Base-by-base conservation (phyloP, 768 basidiomycete genomes). In the Leccinum pellstonianum region DNA sequence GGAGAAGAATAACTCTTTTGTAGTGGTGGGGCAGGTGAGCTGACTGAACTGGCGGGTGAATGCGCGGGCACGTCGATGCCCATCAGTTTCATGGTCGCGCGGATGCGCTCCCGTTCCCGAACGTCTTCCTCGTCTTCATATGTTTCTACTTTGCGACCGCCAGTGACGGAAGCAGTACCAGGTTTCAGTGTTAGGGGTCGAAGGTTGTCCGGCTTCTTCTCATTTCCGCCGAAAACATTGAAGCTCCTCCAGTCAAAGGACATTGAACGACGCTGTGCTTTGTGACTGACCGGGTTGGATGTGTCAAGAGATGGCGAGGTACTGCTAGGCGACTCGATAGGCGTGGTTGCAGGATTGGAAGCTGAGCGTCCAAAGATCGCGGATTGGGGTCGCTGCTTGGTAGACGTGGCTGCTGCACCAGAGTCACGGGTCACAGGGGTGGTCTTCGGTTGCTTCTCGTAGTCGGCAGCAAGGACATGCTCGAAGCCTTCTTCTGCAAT, bases 401-500 rank as follows among this genome's bases (percentile, higher is more conserved):
- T 56, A n/a, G 64, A 51, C 38, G 58, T 59, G 48, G 58, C 21
- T 10, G 55, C 31, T 21, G 47, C 9, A 51, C 46, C 69, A 51
- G 59, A 14, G 60, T 66, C 54, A 59, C 75, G 62, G 37, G 73
- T 67, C 49, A 71, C 52, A 67, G 62, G 76, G 12, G 76, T 70
- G 12, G 85, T 77, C 35, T 83, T 83, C 11, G 77, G 74, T 31
- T 82, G 77, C 60, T 84, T 83, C 52, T 91, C 90, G 66, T 91
- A 96, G 73, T 98, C 95, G 49, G 85, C 87, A n/a, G 95, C 91
- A 37, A 98, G 84, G 56, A 98, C 91, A 67, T 96, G 93, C 74
- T 98, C 96, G 76, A 96, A 98, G 23, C 95, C 95, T 75, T 97
- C 95, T 73, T 95, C 90, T 1, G 90, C 84, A 66, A 98, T 96